Evolutionary conservation across 2,329 filamentous ascomycete species (phyloP), one percentile per base, ranked within the genome.

Genomic region (Boeremia lycopersici): DNA sequence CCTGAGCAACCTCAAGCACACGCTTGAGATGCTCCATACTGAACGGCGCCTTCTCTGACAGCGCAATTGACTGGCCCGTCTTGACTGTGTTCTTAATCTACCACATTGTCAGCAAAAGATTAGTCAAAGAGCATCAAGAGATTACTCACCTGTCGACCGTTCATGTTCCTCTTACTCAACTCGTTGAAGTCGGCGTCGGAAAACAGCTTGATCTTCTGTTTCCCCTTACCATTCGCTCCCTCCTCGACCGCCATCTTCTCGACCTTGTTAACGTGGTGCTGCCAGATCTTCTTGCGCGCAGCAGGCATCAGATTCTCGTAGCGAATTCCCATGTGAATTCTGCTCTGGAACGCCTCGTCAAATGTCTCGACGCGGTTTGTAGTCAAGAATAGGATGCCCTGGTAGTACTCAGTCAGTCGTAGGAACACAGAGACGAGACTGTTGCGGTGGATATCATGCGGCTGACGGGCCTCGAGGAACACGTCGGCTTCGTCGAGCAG

Each of bases 21-120:
- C 90, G 85, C 62, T 84, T 85, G 70, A 96, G 89, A 68, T 96
- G 91, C 44, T 81, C 81, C 88, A 96, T 92, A 48, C 84, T 84
- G 29, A 96, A 82, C 3, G 84, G 79, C 55, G 87, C 84, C 25
- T 84, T 80, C 72, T 92, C 89, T 60, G 90, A 89, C 39, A 93
- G 83, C 1, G 92, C 91, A 13, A 96, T 81, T 0, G 89, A 89
- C 74, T 96, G 91, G 2, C 90, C 90, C 0, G 90, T 93, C 51
- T 89, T 85, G 43, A 96, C 87, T 10, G 89, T 88, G 71, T 96
- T 96, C 79, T 96, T 96, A 81, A 96, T 96, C 84, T 93, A 80
- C 34, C n/a, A 19, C 13, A 3, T n/a, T 9, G 30, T 70, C 48
- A 65, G 56, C 49, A 49, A 41, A 35, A 34, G 28, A 34, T 42